A percentile compares a stretch with the other conserved stretches of the same genome.
Conservation (phyloP, 129 eudicot species). For the Calendula officinalis region DNA sequence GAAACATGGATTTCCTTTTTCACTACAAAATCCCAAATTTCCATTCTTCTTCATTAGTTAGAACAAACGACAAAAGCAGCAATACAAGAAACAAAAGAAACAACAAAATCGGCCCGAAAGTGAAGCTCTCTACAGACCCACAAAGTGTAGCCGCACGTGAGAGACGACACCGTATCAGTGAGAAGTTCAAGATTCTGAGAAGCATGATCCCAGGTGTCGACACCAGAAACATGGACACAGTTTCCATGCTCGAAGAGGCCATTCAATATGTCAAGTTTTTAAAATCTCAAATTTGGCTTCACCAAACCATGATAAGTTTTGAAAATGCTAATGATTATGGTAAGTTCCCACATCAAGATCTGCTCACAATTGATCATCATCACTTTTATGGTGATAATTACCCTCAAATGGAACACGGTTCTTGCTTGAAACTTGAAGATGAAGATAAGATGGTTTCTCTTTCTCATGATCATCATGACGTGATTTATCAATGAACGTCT, state of each 20-base stretch:
- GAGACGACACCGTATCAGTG: constrained; percentile 78
- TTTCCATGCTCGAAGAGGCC: constrained; percentile 81
- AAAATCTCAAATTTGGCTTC: constrained; percentile 71
- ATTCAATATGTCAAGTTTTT: constrained; percentile 79
- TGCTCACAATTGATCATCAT: constrained; percentile 6
- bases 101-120: constrained; percentile 14
- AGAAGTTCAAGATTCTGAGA: constrained; percentile 68
- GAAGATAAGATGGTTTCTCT: constrained; percentile 24
- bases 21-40: constrained; percentile 26
- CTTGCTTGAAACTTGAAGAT: constrained; percentile 25
- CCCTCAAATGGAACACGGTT: constrained; percentile 16
- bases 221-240: constrained; percentile 73
- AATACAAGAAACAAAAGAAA: constrained; percentile 17
- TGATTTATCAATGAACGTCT: constrained; percentile 20
- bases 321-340: constrained; percentile 14
- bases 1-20: constrained; percentile 31
- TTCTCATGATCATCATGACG: constrained; percentile 24
- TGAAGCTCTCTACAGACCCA: constrained; percentile 83
- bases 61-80: constrained; percentile 21
- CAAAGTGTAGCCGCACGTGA: constrained; percentile 93
- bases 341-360: constrained; percentile 15
- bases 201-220: constrained; percentile 73
- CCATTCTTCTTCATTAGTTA: constrained; percentile 21
- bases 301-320: constrained; percentile 46
- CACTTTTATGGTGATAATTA: constrained; percentile 12